Evolutionary conservation across 2,329 filamentous ascomycete genomes (phyloP), one percentile per base, ranked within the genome.

Genomic region (Cercospora sp.): DNA sequence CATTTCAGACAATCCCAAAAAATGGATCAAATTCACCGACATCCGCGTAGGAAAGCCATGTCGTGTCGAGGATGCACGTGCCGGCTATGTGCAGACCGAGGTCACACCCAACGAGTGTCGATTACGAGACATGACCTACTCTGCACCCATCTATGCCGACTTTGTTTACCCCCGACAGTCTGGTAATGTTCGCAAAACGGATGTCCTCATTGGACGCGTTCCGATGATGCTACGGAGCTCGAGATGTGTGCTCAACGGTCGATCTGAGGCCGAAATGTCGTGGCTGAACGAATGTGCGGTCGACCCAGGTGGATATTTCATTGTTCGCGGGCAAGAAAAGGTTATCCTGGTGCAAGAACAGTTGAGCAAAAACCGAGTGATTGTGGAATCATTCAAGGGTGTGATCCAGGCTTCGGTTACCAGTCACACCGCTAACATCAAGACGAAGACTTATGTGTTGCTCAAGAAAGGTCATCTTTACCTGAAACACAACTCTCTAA

Each of bases 321-420:
- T 99, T 76, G 93, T 98, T 73, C 93, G 94, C 75, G 95, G 95
- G 58, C 97, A 96, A 20, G 95, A 99, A 80, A 99, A 99, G 83
- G 95, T 99, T 74, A 99, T 99, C 77, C 84, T 99, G 53, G 96
- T 99, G 13, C 95, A 99, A 80, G 96, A 99, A 78, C 95, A 99
- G 82, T 84, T 99, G 78, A 99, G 95, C 86, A 99, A 99, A 86
- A 99, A 99, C 81, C 89, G 95, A 83, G 92, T 99, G 76, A 97
- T 99, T 78, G 94, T 99, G 16, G 96, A 99, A 81, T 90, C 92
- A 65, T 97, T 97, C 82, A 98, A 97, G 81, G 91, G 91, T 68
- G 89, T 97, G 71, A 94, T 98, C 66, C 92, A 94, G 73, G 95
- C 96, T 42, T 98, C 95, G 1, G 95, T 98, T 31, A 99, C 94